Percentiles rank a stretch among this genome's conserved stretches.
phyloP scores from a whole-genome alignment of 257 asterid species.

The Penstemon davidsonii region DNA sequence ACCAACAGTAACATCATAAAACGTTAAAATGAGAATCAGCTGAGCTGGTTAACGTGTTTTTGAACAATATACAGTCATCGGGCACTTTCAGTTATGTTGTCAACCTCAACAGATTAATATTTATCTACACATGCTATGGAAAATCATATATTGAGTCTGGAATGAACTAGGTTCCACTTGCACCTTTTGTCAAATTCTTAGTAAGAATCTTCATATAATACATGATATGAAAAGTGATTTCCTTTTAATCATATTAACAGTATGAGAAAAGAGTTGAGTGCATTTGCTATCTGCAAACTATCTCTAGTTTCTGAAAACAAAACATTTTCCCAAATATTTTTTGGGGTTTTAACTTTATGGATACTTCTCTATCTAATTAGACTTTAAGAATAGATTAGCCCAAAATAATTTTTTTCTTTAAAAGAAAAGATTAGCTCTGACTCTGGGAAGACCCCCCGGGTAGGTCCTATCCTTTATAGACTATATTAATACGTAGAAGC shows the following conservation, averaged over 20 bases:
- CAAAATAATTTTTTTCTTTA: background rate
- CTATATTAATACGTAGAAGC: too few species aligned
- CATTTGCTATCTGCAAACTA: background rate
- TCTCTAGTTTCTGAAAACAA: background rate
- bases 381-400: background rate
- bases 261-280: background rate
- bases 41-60: slow-evolving; percentile 14
- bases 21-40: background rate
- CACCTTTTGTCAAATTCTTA: background rate
- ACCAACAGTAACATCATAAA: background rate
- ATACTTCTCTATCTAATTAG: background rate
- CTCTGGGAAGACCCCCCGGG: too few species aligned
- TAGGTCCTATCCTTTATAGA: too few species aligned
- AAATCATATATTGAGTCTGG: background rate
- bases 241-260: background rate
- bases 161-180: slow-evolving; percentile 1
- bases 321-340: background rate
- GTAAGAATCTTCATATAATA: slow-evolving; percentile 6
- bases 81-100: slow-evolving; percentile 3
- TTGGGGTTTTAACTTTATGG: background rate
- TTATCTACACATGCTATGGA: slow-evolving; percentile 1
- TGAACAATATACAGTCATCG: slow-evolving; percentile 14
- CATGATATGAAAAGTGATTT: background rate
- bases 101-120: slow-evolving; percentile 9
- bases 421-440: too few species aligned